Percentiles rank a stretch among this genome's conserved stretches.
Conservation (phyloP, 352 stramenopile species). For the Pythium rishiriense region DNA sequence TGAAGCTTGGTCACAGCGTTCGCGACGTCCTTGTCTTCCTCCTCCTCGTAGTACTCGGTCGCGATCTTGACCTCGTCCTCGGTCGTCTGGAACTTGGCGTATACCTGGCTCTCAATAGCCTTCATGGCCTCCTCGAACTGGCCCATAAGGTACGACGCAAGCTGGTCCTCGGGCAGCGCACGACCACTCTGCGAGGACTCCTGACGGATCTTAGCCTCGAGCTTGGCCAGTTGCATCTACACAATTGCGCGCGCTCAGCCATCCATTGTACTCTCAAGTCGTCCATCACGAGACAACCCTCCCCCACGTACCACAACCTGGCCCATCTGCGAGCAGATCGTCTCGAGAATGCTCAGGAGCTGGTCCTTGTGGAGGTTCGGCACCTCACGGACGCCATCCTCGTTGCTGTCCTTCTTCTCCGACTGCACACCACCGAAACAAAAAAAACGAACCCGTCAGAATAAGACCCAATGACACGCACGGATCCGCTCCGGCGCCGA, state of each 20-base stretch:
- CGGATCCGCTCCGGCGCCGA: background rate
- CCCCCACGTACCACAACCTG: conserved; percentile 74
- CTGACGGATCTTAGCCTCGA: conserved; percentile 88
- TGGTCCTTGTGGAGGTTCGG: conserved; percentile 88
- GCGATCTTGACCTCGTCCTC: conserved; percentile 86
- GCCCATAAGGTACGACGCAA: conserved; percentile 88
- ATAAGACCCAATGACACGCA: background rate
- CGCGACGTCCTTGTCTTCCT: conserved; percentile 85
- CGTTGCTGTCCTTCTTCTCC: conserved; percentile 57
- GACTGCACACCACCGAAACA: conserved; percentile 30
- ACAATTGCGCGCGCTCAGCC: background rate
- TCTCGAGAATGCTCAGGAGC: conserved; percentile 84
- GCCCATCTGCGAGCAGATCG: conserved; percentile 88
- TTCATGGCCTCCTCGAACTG: conserved; percentile 91
- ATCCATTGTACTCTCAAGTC: background rate
- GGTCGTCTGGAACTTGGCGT: conserved; percentile 88
- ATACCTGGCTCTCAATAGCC: conserved; percentile 86
- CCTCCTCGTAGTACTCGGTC: conserved; percentile 88
- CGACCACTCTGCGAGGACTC: conserved; percentile 85
- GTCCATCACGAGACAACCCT: background rate
- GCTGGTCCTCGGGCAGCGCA: conserved; percentile 76
- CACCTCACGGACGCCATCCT: conserved; percentile 68
- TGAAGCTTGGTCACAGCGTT: conserved; percentile 84
- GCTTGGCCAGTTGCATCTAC: conserved; percentile 85
- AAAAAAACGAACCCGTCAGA: background rate